Evolutionary conservation across 1,284 basidiomycete genomes (phyloP), one percentile per base, ranked within the genome.

Genomic region (Gomphus sp.): DNA sequence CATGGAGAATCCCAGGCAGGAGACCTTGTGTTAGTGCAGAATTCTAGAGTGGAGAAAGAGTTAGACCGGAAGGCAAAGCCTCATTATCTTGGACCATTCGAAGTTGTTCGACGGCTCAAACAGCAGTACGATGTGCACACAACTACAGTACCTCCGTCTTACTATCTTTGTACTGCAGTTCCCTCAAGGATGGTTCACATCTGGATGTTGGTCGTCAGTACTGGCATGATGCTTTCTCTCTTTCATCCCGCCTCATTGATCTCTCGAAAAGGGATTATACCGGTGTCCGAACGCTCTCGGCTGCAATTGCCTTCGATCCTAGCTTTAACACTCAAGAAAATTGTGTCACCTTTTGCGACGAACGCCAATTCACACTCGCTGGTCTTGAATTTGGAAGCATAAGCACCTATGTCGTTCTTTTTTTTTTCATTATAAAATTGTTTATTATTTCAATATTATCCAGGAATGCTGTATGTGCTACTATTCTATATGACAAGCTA

Each of bases 391-490:
- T 58, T 16, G 56, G 56, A 22, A 22, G 56, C 41, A 39, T 41
- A 36, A 37, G 8, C 36, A 47, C n/a, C 11, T 16, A 5, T 56
- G 12, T 18, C 28, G 10, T 47, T 4, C 16, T 12, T 48, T 18
- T 4, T 43, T 14, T n/a, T n/a, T n/a, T n/a, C 10, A 39, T 14
- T 39, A 11, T 39, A 2, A 39, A 14, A 39, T 11, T 9, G 39
- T 49, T n/a, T 2, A n/a, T 41, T 48, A 28, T 48, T 6, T 56
- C 11, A 47, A 56, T 56, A 18, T 52, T 31, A 28, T 18, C 18
- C 36, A 58, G 56, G 56, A 58, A 52, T 58, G 56, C 31, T 58
- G 56, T 58, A 52, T 6, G 56, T 58, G 12, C 37, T 34, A 18
- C 16, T 28, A 34, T 18, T n/a, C n/a, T 44, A 6, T 18, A 33